These are phyloP conservation scores for Butyriboletus loyo DNA, from an alignment of 768 basidiomycete species.

Conservation along the genomic window DNA sequence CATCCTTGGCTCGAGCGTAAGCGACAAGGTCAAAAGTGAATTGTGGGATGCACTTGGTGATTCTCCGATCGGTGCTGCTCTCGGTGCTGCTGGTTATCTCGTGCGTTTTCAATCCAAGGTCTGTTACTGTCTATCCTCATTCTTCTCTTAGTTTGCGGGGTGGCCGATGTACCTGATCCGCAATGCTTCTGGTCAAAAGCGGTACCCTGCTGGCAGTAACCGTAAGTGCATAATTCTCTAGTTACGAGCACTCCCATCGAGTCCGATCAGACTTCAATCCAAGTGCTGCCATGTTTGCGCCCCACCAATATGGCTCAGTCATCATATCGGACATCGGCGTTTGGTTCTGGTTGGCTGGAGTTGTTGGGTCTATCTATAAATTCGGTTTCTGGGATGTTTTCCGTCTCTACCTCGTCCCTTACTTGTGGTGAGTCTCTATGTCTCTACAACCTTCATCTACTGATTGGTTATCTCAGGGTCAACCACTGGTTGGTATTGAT, in stretches of 20 bases:
- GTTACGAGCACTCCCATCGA: not conserved
- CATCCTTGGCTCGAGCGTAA: conserved; percentile 58
- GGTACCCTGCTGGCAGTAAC: conserved; percentile 76
- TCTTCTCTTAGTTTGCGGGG: conserved; percentile 55
- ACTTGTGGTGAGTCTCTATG: conserved; percentile 59
- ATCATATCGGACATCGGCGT: conserved; percentile 83
- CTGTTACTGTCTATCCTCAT: not conserved
- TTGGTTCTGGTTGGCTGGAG: conserved; percentile 60
- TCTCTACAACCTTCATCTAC: not conserved
- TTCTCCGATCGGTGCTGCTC: conserved; percentile 72
- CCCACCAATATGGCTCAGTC: conserved; percentile 74
- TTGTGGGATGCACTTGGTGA: conserved; percentile 87
- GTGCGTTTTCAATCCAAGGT: conserved; percentile 35
- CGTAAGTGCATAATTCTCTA: conserved; percentile 47
- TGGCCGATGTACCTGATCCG: conserved; percentile 81
- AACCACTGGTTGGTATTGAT: conserved; percentile 96
- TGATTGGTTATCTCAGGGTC: conserved; percentile 42
- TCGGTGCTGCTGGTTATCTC: conserved; percentile 55
- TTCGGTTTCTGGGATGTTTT: conserved; percentile 72
- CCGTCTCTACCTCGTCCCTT: conserved; percentile 81
- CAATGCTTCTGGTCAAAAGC: conserved; percentile 83
- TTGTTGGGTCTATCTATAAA: conserved; percentile 54
- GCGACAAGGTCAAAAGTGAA: conserved; percentile 66
- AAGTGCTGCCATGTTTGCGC: conserved; percentile 73
- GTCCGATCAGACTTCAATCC: conserved; percentile 68